These are phyloP conservation scores for Bertia moriformis DNA, from an alignment of 2,329 filamentous ascomycete genomes.

Conservation along the genomic window DNA sequence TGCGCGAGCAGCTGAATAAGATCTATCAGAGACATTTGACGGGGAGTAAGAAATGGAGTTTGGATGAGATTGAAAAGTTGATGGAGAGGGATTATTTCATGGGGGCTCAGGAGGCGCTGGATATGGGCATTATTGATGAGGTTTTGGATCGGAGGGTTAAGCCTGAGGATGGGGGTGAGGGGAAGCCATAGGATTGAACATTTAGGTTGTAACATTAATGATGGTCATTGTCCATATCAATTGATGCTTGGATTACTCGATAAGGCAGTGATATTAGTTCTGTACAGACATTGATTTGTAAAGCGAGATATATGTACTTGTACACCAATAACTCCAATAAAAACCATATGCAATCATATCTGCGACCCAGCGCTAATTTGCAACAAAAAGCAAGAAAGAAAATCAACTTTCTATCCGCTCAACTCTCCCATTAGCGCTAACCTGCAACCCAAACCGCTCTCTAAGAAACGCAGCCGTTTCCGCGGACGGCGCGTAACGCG, in stretches of 20 bases:
- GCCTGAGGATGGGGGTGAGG: conserved; percentile 2
- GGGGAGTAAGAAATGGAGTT: conserved; percentile 58
- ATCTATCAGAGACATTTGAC: conserved; percentile 83
- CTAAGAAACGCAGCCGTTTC: conserved; percentile 19
- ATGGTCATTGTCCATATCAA: too few relatives aligned
- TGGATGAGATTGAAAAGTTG: conserved; percentile 78
- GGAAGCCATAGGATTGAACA: conserved; percentile 20
- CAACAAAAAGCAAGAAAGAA: too few relatives aligned
- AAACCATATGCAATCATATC: too few relatives aligned
- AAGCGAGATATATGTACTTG: too few relatives aligned
- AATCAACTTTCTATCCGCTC: not conserved
- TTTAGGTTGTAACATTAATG: too few relatives aligned
- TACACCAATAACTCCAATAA: too few relatives aligned
- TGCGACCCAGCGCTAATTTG: too few relatives aligned
- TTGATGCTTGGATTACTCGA: too few relatives aligned
- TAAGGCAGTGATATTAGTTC: too few relatives aligned
- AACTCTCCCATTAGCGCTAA: conserved; percentile 16
- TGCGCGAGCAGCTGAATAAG: conserved; percentile 71
- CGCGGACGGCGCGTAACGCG: conserved; percentile 10
- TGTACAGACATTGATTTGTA: too few relatives aligned
- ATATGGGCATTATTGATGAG: conserved; percentile 83
- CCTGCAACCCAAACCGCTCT: conserved; percentile 18
- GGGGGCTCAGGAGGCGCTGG: conserved; percentile 73
- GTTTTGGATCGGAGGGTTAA: conserved; percentile 56
- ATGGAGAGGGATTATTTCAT: conserved; percentile 98